phyloP scores from a whole-genome alignment of 2,329 filamentous ascomycete genomes.

The Coniosporium tulheliwenetii region DNA sequence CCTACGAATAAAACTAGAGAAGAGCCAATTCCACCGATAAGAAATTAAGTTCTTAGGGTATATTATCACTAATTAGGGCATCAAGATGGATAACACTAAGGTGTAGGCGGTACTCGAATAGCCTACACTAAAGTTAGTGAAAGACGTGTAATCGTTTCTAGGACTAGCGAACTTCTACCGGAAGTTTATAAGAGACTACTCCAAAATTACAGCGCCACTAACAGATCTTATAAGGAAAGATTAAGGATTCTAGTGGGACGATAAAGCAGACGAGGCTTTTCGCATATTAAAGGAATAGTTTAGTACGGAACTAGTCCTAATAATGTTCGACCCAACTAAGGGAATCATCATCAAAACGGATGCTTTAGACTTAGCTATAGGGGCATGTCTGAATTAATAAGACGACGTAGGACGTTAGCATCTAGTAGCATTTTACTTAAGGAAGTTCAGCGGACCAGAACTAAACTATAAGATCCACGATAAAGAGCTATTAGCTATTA shows the following conservation, averaged over 20 bases:
- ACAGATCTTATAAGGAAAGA: constrained; percentile 1
- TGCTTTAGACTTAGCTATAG: not conserved
- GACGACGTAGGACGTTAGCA: not conserved
- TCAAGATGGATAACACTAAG: constrained; percentile 1
- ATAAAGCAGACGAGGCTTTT: constrained; percentile 1
- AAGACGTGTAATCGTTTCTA: constrained; percentile 3
- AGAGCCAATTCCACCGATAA: constrained; percentile 4
- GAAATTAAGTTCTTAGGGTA: constrained; percentile 7
- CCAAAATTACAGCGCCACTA: not conserved
- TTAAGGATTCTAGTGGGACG: not conserved
- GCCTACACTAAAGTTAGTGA: not conserved
- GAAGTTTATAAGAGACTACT: constrained; percentile 1
- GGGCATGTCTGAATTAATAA: no score
- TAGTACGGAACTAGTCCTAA: constrained; percentile 1
- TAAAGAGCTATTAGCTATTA: no score
- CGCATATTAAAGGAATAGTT: constrained; percentile 3
- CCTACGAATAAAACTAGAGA: constrained; percentile 4
- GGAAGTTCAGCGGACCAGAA: no score
- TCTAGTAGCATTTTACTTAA: not conserved
- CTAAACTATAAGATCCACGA: no score
- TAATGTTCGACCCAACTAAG: constrained; percentile 1
- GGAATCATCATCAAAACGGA: constrained; percentile 1
- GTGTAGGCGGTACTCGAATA: constrained; percentile 1
- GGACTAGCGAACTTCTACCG: constrained; percentile 4
- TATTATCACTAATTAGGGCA: constrained; percentile 1